Conservation (phyloP, 768 basidiomycete genomes). For the Myochromella boudieri region DNA sequence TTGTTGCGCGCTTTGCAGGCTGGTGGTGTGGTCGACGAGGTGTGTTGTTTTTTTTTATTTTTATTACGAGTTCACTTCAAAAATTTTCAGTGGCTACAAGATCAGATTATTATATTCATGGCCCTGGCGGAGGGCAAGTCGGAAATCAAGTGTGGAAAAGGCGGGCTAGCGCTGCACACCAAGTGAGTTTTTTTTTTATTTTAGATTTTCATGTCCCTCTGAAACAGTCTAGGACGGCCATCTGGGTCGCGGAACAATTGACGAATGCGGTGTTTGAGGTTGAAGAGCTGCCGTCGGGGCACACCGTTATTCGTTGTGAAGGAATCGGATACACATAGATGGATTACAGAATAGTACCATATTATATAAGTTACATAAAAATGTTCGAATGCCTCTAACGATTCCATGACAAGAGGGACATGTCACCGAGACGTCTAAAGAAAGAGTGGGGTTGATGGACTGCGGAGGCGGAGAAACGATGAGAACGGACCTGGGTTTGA, state of each 20-base stretch:
- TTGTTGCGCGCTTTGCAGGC: conserved; percentile 55
- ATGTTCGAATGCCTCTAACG: conserved; percentile 33
- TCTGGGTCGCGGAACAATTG: conserved; percentile 70
- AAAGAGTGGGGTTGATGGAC: too few relatives aligned
- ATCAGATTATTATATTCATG: conserved; percentile 79
- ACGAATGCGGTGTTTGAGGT: conserved; percentile 65
- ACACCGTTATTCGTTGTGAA: conserved; percentile 53
- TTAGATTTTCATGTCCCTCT: not conserved
- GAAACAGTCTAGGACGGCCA: conserved; percentile 50
- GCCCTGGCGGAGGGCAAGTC: conserved; percentile 70
- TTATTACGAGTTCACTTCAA: not conserved
- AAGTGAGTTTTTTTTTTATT: conserved; percentile 35
- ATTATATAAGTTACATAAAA: conserved; percentile 18
- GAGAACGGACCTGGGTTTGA: conserved; percentile 78
- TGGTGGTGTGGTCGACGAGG: conserved; percentile 79
- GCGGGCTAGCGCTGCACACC: conserved; percentile 68
- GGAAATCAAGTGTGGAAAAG: conserved; percentile 49
- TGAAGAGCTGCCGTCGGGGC: conserved; percentile 40
- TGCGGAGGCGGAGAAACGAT: not conserved
- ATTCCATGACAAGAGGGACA: conserved; percentile 87
- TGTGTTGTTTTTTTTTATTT: conserved; percentile 17
- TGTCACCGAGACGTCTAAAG: conserved; percentile 80
- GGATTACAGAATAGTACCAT: not conserved
- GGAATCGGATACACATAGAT: conserved; percentile 55
- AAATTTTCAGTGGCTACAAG: conserved; percentile 45